Conservation (phyloP, 139 green algal species). For the Pycnococcus provasolii region DNA sequence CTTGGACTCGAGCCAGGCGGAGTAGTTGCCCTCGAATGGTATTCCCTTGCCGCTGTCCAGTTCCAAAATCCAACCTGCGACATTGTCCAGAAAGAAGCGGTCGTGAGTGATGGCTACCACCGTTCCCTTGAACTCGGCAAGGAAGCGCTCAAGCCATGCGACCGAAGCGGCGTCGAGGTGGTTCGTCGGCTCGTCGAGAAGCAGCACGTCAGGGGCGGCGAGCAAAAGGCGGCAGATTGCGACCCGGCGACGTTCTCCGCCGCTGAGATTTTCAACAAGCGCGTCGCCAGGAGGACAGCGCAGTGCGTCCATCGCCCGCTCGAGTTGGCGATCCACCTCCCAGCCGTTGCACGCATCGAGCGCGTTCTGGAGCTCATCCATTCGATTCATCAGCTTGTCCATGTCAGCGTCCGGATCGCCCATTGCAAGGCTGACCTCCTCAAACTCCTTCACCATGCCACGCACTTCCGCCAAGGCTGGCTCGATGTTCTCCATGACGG, state of each 20-base stretch:
- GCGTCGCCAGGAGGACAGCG: constrained; percentile 52
- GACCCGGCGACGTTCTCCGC: constrained; percentile 73
- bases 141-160: constrained; percentile 45
- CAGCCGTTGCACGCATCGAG: constrained; percentile 67
- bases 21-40: constrained; percentile 77
- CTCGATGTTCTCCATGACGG: constrained; percentile 56
- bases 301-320: constrained; percentile 56
- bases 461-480: constrained; percentile 35
- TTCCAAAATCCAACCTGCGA: constrained; percentile 69
- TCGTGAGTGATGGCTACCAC: constrained; percentile 66
- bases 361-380: constrained; percentile 56
- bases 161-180: constrained; percentile 32
- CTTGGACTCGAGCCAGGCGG: constrained; percentile 49
- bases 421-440: constrained; percentile 54
- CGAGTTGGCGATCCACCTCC: constrained; percentile 54
- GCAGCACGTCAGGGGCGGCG: constrained; percentile 65
- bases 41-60: constrained; percentile 61
- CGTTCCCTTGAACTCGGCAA: constrained; percentile 51
- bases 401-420: constrained; percentile 52
- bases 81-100: constrained; percentile 53
- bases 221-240: constrained; percentile 70
- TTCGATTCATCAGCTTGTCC: constrained; percentile 54
- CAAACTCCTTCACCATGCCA: constrained; percentile 36
- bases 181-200: constrained; percentile 32
- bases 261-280: constrained; percentile 36